Conservation (phyloP, 768 basidiomycete species). For the Tulasnella sp. region DNA sequence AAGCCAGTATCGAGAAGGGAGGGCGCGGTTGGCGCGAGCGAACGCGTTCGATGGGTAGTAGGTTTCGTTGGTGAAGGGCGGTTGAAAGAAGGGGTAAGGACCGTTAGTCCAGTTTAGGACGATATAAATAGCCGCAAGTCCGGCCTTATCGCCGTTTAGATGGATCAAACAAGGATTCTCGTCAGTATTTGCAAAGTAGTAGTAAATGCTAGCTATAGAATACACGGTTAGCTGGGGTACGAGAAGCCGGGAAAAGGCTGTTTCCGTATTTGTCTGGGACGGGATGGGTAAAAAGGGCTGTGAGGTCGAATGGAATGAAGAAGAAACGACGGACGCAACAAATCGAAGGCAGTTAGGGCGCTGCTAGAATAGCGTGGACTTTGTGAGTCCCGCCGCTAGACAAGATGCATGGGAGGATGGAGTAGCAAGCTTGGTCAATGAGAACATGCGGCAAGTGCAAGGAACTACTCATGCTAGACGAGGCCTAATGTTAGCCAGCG, state of each 20-base stretch:
- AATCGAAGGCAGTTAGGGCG: neutral
- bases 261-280: neutral
- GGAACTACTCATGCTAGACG: neutral
- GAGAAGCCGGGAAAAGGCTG: neutral
- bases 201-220: neutral
- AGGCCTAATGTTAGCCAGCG: neutral
- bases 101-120: neutral
- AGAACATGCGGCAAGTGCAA: neutral
- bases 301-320: neutral
- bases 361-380: neutral
- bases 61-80: neutral
- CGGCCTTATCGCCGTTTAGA: neutral
- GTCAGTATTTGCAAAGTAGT: neutral
- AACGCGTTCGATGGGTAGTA: neutral
- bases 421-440: neutral
- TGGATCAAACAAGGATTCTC: too few relatives aligned
- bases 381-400: neutral
- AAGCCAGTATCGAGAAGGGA: neutral
- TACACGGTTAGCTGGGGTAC: neutral
- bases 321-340: neutral
- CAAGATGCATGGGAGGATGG: neutral
- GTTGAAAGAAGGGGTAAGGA: neutral
- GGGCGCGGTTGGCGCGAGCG: neutral
- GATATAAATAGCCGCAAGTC: neutral
- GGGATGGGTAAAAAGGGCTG: neutral